Evolutionary conservation across 2,329 filamentous ascomycete genomes (phyloP), one percentile per base, ranked within the genome.

Genomic region (Ambrosiella beaveri): DNA sequence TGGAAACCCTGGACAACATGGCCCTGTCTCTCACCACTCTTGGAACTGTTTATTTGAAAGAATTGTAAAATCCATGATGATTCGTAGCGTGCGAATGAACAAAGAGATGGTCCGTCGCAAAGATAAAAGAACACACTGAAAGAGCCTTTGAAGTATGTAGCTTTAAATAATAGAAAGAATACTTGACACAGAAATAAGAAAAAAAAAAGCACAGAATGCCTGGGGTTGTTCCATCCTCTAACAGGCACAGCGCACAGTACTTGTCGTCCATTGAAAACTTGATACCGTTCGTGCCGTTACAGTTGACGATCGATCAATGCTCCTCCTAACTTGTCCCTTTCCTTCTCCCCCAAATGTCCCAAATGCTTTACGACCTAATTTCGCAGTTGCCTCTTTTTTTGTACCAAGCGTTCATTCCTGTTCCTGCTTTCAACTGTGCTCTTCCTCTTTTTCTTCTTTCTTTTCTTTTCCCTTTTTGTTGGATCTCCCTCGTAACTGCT

Each of bases 401-500:
- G 12, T 15, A 19, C 27, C 3, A 27, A 27, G 27, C 5, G 27
- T 27, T 49, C 6, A 15, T 45, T 49, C 37, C 45, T 35, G 7
- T 40, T 49, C 40, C 60, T 61, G 58, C 61, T 57, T 59, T 62
- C 61, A 59, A 39, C 47, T 56, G 56, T 59, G 38, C 57, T 57
- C 62, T 62, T 56, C 60, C 37, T 58, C 45, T 39, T 54, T 44
- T 27, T 35, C 36, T 57, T 36, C 38, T 44, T 44, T n/a, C 7
- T 54, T 8, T 17, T 41, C 39, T 15, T 56, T 45, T 56, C 38
- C 52, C 40, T 56, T 50, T 45, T 58, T 19, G 17, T 41, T 49
- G 41, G 19, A 47, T 63, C 62, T 58, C 52, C 56, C 60, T 61
- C 57, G 54, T 57, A 56, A 51, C 58, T 63, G 54, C 56, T 60